A percentile compares a stretch with the other conserved stretches of the same genome.
phyloP scores from a whole-genome alignment of 2,329 filamentous ascomycete species.

The Fusarium verticillioides region DNA sequence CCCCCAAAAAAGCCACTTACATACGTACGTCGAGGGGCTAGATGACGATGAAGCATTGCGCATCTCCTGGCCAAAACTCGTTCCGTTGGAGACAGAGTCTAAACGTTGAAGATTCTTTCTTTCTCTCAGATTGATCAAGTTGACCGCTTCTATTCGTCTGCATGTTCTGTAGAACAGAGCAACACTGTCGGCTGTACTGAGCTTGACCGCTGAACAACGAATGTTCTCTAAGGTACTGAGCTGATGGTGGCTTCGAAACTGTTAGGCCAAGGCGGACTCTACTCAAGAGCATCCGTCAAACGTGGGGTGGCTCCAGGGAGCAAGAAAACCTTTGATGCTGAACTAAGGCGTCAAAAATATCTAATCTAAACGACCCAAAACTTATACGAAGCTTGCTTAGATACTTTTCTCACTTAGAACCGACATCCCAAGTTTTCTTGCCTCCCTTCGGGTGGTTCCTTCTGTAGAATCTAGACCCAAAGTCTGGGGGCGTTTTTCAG shows the following conservation, averaged over 20 bases:
- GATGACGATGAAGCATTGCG: slow-evolving; percentile 38
- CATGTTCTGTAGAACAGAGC: neutral
- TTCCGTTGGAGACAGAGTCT: neutral
- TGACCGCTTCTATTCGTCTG: neutral
- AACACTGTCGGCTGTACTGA: neutral
- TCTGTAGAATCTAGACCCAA: slow-evolving; percentile 26
- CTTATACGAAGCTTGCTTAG: rapidly evolving
- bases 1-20: slow-evolving; percentile 31
- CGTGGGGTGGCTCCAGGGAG: slow-evolving; percentile 4
- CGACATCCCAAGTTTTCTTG: neutral
- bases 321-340: neutral
- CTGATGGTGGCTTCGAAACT: slow-evolving; percentile 27
- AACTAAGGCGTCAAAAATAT: neutral
- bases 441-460: neutral
- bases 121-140: neutral
- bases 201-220: slow-evolving; percentile 17
- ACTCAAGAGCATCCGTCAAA: slow-evolving; percentile 22
- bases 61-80: slow-evolving; percentile 8
- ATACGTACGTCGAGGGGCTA: slow-evolving; percentile 16
- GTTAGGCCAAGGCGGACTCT: slow-evolving; percentile 28
- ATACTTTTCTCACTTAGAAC: rapidly evolving
- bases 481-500: slow-evolving; percentile 7
- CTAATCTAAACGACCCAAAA: rapidly evolving
- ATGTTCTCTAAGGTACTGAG: slow-evolving; percentile 1
- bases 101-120: neutral